phyloP scores from a whole-genome alignment of 192 early-diverging fungal genomes.

The Coemansia sp. region DNA sequence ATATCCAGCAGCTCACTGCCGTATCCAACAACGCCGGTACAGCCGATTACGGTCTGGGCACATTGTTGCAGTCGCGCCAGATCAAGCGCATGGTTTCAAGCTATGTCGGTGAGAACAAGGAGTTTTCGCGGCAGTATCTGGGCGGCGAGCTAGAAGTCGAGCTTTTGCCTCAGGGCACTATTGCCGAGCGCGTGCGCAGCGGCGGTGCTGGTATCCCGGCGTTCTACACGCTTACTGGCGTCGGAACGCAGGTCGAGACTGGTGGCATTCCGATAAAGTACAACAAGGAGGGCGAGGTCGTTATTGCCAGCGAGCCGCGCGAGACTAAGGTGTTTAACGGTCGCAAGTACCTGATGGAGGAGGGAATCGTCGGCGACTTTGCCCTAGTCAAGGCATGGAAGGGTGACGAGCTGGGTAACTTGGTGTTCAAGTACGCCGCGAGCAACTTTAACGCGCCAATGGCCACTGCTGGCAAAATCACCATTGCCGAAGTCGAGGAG shows the following conservation, averaged over 20 bases:
- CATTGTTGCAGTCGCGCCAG: constrained; percentile 65
- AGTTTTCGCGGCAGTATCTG: constrained; percentile 79
- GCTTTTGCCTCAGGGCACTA: constrained; percentile 73
- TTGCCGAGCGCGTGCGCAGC: constrained; percentile 74
- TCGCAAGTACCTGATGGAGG: constrained; percentile 74
- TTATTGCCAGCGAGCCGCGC: constrained; percentile 61
- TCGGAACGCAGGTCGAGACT: constrained; percentile 67
- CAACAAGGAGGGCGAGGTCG: constrained; percentile 41
- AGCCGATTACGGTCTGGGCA: constrained; percentile 69
- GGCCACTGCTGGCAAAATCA: constrained; percentile 73
- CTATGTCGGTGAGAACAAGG: constrained; percentile 81
- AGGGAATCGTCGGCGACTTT: constrained; percentile 73
- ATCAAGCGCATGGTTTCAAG: constrained; percentile 78
- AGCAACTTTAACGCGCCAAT: constrained; percentile 78
- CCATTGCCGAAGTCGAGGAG: constrained; percentile 79
- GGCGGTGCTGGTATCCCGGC: constrained; percentile 74
- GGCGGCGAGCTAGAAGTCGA: constrained; percentile 79
- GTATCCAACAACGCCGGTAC: constrained; percentile 82
- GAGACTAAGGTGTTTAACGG: constrained; percentile 68
- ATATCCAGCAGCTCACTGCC: constrained; percentile 67
- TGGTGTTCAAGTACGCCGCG: constrained; percentile 69
- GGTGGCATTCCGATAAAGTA: constrained; percentile 79
- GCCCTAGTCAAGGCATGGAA: constrained; percentile 85
- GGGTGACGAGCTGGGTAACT: constrained; percentile 74
- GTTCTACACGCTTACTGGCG: constrained; percentile 70